phyloP scores from a whole-genome alignment of 306 rosid species.

The Rosa rugosa region DNA sequence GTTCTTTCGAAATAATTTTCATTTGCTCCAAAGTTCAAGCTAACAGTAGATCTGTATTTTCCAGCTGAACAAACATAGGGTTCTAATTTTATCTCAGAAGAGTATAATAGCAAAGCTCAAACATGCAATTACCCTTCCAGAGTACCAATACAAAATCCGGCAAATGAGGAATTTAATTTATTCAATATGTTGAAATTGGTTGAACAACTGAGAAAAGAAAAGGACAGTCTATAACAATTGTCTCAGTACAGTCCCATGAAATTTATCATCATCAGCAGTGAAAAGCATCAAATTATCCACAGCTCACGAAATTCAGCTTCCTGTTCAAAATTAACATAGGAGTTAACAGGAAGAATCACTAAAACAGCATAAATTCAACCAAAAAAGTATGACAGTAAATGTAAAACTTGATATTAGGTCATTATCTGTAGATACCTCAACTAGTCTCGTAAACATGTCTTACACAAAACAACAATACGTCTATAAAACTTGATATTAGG shows the following conservation, averaged over 20 bases:
- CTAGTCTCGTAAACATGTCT: background rate
- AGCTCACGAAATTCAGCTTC: slow-evolving; percentile 35
- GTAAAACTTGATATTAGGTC: background rate
- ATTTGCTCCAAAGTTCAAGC: background rate
- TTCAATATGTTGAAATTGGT: slow-evolving; percentile 37
- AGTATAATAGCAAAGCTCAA: background rate
- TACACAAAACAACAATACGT: background rate
- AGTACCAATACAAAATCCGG: slow-evolving; percentile 26
- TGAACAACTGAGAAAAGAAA: slow-evolving; percentile 28
- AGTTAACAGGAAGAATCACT: background rate
- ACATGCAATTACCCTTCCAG: background rate
- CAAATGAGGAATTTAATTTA: slow-evolving; percentile 35
- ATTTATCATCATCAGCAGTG: slow-evolving; percentile 34
- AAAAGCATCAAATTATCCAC: slow-evolving; percentile 47
- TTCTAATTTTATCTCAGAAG: background rate
- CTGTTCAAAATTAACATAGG: slow-evolving; percentile 3
- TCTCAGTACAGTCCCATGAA: slow-evolving; percentile 43
- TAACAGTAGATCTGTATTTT: too few species aligned
- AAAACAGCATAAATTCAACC: background rate
- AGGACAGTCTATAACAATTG: slow-evolving; percentile 28
- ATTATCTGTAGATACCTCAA: background rate
- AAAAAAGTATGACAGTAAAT: background rate
- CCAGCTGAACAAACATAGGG: background rate
- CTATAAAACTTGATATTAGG: background rate
- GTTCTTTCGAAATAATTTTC: background rate